phyloP scores from a whole-genome alignment of 1,139 yeast genomes.

The Geotrichum phurueaensis region DNA sequence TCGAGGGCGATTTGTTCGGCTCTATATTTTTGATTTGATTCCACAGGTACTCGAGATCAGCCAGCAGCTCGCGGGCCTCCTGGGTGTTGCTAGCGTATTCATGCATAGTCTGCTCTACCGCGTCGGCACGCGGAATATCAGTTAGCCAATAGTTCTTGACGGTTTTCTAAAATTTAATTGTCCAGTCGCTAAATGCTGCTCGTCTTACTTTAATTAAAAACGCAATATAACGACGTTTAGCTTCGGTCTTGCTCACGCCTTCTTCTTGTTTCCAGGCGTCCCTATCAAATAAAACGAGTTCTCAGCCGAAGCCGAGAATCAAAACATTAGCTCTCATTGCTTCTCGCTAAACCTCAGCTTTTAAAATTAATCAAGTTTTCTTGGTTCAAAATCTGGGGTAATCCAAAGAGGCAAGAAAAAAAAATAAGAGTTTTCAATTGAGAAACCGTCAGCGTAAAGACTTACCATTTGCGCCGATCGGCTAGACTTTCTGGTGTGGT shows the following conservation, averaged over 20 bases:
- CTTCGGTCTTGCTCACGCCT: constrained; percentile 66
- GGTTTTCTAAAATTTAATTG: neutral
- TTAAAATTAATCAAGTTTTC: too few relatives aligned
- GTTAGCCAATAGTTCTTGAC: neutral
- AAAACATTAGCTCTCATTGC: neutral
- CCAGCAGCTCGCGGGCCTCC: constrained; percentile 60
- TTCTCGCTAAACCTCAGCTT: neutral
- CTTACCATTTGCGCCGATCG: constrained; percentile 60
- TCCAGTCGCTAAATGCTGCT: neutral
- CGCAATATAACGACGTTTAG: constrained; percentile 64
- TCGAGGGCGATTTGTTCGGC: constrained; percentile 11
- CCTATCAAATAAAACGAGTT: constrained; percentile 16
- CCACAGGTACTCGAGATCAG: constrained; percentile 68
- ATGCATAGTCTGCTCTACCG: constrained; percentile 53
- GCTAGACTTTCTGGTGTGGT: constrained; percentile 56
- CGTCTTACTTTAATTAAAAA: constrained; percentile 41
- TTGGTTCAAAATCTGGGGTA: neutral
- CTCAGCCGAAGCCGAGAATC: neutral
- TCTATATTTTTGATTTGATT: constrained; percentile 58
- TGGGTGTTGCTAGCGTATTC: constrained; percentile 61
- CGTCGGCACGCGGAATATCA: neutral
- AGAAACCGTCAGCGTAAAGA: neutral
- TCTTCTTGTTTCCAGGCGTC: constrained; percentile 80
- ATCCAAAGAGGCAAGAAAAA: neutral
- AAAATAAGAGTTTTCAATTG: neutral